Evolutionary conservation across 306 rosid genomes (phyloP).

Genomic region (Ammopiptanthus mongolicus): DNA sequence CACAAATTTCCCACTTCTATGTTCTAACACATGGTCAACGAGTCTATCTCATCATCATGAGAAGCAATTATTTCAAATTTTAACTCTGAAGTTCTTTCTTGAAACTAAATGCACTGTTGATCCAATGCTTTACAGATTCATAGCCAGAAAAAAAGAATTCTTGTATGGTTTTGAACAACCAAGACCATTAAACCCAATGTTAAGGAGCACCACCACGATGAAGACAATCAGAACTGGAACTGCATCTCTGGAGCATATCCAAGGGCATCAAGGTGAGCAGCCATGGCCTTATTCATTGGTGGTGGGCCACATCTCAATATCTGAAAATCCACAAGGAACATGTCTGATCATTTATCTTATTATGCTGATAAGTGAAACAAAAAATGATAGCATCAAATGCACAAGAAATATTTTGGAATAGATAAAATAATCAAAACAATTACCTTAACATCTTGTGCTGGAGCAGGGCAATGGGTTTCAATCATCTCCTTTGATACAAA

Average conservation of each 20-base stretch:
- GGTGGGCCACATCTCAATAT: constrained; percentile 94
- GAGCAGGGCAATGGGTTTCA: constrained; percentile 78
- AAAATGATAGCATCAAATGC: neutral
- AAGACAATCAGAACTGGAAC: constrained; percentile 78
- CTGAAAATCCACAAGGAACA: constrained; percentile 35
- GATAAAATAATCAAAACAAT: neutral
- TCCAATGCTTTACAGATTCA: constrained; percentile 7
- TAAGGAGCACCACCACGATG: neutral
- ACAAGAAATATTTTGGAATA: neutral
- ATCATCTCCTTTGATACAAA: constrained; percentile 90
- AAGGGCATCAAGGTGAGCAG: constrained; percentile 67
- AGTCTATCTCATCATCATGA: constrained; percentile 14
- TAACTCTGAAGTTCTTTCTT: neutral
- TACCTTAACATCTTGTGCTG: constrained; percentile 73
- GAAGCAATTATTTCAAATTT: constrained; percentile 30
- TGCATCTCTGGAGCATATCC: constrained; percentile 69
- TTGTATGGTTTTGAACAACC: neutral
- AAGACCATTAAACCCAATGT: constrained; percentile 15
- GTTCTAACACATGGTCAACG: neutral
- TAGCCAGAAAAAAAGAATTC: neutral
- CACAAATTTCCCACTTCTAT: neutral
- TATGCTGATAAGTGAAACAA: neutral
- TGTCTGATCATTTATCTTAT: constrained; percentile 3
- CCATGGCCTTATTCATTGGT: constrained; percentile 99
- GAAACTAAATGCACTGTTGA: constrained; percentile 4